Percentiles rank a stretch among this genome's conserved stretches.
These are phyloP conservation scores for Gaeumannomyces sp. DNA, from an alignment of 2,329 filamentous ascomycete species.

Conservation along the genomic window DNA sequence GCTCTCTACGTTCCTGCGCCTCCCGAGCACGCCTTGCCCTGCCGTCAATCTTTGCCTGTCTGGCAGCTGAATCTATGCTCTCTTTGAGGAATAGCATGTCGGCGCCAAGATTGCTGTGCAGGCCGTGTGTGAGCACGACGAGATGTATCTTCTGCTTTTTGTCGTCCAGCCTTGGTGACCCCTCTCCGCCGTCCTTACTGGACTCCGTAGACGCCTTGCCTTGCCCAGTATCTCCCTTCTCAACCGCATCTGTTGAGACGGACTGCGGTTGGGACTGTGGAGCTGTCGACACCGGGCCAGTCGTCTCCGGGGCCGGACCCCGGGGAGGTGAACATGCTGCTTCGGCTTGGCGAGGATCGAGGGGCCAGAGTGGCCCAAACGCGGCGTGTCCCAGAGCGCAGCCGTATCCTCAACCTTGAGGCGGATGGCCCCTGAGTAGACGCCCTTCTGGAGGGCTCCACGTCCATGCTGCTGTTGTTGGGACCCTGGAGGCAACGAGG, in stretches of 20 bases:
- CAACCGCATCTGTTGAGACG: neutral
- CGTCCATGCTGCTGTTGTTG: slow-evolving; percentile 16
- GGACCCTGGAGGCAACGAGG: slow-evolving; percentile 17
- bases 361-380: slow-evolving; percentile 49
- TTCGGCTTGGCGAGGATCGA: slow-evolving; percentile 21
- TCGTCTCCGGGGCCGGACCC: slow-evolving; percentile 14
- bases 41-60: slow-evolving; percentile 65
- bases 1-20: slow-evolving; percentile 36
- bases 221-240: slow-evolving; percentile 9
- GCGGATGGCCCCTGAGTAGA: slow-evolving; percentile 76
- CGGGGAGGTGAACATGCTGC: slow-evolving; percentile 5
- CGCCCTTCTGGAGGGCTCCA: slow-evolving; percentile 56
- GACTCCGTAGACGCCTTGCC: slow-evolving; percentile 21
- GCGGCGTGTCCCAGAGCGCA: slow-evolving; percentile 87
- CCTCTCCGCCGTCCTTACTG: slow-evolving; percentile 8
- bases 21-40: slow-evolving; percentile 52
- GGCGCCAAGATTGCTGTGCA: slow-evolving; percentile 91
- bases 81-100: slow-evolving; percentile 98
- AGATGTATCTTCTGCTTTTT: slow-evolving; percentile 73
- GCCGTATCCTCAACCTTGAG: slow-evolving; percentile 83
- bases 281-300: neutral
- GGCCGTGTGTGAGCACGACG: slow-evolving; percentile 85
- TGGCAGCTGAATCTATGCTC: slow-evolving; percentile 81
- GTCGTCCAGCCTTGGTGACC: slow-evolving; percentile 14
- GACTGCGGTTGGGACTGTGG: neutral